Conservation (phyloP, 2,329 filamentous ascomycete genomes). For the Epichloe typhina region DNA sequence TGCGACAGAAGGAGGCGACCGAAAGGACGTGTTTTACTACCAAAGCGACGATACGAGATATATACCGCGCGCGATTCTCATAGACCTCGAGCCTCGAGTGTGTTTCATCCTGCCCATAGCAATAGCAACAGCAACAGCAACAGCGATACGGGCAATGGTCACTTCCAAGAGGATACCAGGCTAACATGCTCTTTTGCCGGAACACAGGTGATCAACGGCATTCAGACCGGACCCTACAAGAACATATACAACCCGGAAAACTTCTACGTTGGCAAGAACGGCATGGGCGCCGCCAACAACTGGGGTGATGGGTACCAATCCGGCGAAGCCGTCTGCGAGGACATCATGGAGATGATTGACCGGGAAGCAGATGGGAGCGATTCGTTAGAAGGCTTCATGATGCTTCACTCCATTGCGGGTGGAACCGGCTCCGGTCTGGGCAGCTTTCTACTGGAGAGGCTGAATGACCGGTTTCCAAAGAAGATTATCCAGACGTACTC, state of each 20-base stretch:
- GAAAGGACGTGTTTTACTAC: conserved; percentile 99
- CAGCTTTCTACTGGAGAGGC: conserved; percentile 82
- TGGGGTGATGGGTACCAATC: conserved; percentile 96
- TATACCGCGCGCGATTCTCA: conserved; percentile 87
- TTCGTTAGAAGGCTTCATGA: conserved; percentile 97
- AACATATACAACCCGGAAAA: conserved; percentile 99
- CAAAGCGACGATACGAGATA: conserved; percentile 98
- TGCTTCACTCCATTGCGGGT: conserved; percentile 94
- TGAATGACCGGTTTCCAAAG: conserved; percentile 96
- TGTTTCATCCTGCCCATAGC: conserved; percentile 1
- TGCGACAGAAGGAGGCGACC: conserved; percentile 91
- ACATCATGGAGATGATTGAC: conserved; percentile 99
- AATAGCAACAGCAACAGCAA: too few species aligned
- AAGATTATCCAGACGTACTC: conserved; percentile 99
- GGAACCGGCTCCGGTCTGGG: conserved; percentile 94
- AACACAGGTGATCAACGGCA: conserved; percentile 65
- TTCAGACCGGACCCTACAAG: conserved; percentile 86
- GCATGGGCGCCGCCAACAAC: conserved; percentile 90
- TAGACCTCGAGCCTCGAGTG: conserved; percentile 87
- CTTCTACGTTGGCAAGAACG: conserved; percentile 92
- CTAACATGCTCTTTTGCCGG: not conserved
- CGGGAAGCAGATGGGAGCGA: conserved; percentile 96
- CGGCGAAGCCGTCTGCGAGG: conserved; percentile 82
- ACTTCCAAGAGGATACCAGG: not conserved
- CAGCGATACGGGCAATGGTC: not conserved